Evolutionary conservation across 129 eudicot genomes (phyloP).

Genomic region (Pulicaria dysenterica): DNA sequence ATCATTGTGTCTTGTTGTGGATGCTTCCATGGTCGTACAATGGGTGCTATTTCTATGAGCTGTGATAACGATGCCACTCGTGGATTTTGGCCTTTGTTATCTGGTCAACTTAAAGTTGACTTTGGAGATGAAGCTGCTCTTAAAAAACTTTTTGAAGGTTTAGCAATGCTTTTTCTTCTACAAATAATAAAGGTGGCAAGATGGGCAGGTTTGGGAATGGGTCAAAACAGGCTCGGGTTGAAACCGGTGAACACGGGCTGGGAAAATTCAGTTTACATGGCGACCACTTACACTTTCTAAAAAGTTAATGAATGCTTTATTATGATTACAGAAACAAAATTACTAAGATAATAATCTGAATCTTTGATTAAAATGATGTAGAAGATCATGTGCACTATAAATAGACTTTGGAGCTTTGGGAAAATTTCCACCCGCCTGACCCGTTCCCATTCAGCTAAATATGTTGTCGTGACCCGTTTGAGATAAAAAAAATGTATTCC

Average conservation of each 20-base stretch:
- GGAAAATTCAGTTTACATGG: background rate
- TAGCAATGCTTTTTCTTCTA: slow-evolving; percentile 9
- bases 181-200: background rate
- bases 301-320: background rate
- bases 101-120: slow-evolving; percentile 92
- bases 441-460: background rate
- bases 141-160: slow-evolving; percentile 84
- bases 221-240: background rate
- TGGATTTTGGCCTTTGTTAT: slow-evolving; percentile 90
- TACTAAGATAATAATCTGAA: background rate
- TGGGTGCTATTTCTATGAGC: slow-evolving; percentile 95
- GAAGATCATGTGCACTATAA: background rate
- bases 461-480: background rate
- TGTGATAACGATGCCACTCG: slow-evolving; percentile 96
- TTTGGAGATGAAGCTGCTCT: slow-evolving; percentile 83
- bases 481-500: background rate
- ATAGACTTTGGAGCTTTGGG: background rate
- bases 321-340: background rate
- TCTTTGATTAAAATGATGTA: background rate
- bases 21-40: slow-evolving; percentile 96
- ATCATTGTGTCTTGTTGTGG: slow-evolving; percentile 98
- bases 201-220: slow-evolving; percentile 9
- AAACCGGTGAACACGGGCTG: background rate
- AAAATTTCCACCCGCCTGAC: background rate
- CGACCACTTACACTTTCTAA: background rate